Evolutionary conservation across 768 basidiomycete species (phyloP).

Genomic region (Grammothele lineata): DNA sequence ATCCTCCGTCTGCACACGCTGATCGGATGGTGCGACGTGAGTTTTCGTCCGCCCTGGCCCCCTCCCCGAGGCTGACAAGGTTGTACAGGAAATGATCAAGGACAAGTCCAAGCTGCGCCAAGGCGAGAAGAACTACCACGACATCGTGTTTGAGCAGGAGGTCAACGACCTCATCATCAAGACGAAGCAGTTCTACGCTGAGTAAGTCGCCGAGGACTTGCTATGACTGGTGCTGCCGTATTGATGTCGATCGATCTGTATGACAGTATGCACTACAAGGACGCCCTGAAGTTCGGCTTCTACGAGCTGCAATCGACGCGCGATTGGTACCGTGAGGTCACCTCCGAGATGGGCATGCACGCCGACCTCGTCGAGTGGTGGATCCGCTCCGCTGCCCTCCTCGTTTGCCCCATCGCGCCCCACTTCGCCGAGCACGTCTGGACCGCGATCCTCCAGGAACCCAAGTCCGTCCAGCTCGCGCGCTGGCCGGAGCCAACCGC

Average conservation of each 20-base stretch:
- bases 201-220: slow-evolving; percentile 44
- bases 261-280: slow-evolving; percentile 87
- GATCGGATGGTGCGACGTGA: slow-evolving; percentile 86
- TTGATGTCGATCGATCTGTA: slow-evolving; percentile 1
- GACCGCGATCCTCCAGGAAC: slow-evolving; percentile 65
- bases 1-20: slow-evolving; percentile 91
- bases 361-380: slow-evolving; percentile 79
- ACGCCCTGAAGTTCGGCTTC: slow-evolving; percentile 91
- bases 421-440: slow-evolving; percentile 95
- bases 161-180: slow-evolving; percentile 80
- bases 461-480: slow-evolving; percentile 76
- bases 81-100: slow-evolving; percentile 69
- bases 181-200: slow-evolving; percentile 76
- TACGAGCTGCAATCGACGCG: slow-evolving; percentile 91
- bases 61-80: slow-evolving; percentile 3
- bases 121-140: slow-evolving; percentile 78
- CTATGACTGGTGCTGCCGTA: neutral
- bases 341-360: slow-evolving; percentile 88
- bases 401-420: slow-evolving; percentile 84
- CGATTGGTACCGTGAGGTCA: slow-evolving; percentile 96
- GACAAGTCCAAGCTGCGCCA: slow-evolving; percentile 67
- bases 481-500: slow-evolving; percentile 70
- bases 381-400: slow-evolving; percentile 76
- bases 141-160: slow-evolving; percentile 88
- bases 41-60: too few species aligned